Base-by-base conservation (phyloP, 805 yeast genomes). In the Ogataea corticis region DNA sequence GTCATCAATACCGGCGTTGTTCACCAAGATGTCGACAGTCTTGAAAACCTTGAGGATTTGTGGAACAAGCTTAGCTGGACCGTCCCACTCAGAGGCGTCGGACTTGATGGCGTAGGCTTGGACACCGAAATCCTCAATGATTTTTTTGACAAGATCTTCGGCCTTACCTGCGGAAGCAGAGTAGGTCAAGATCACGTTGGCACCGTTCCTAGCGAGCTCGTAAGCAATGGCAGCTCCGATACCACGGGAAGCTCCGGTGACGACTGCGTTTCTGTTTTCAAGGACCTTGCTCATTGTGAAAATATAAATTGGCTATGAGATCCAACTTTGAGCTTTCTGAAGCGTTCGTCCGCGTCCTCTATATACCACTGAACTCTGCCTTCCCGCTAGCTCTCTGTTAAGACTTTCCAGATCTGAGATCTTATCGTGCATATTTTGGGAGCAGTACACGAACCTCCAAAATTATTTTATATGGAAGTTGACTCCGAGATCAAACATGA, bases 1-100 rank as follows among this genome's bases (percentile, higher is more conserved):
- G 34, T 50, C 50, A 28, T 45, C 51, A 14, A 43, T 36, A 32
- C 57, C 59, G n/a, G 59, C 59, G 33, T 51, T 53, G 38, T 54
- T 52, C n/a, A 53, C 47, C 21, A 55, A 18, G 13, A 50, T 49
- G 41, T 55, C 59, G 23, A 52, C 41, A 7, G 49, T 27, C 28
- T 41, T 31, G 38, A 37, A 48, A 11, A 25, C 17, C 31, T 41
- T 33, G n/a, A 23, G n/a, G 15, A 52, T 48, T 23, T 45, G 43
- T 15, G 36, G 36, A 9, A 49, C 41, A 10, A 52, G 30, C 9
- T 23, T 29, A n/a, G 41, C 35, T 14, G 40, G 41, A 3, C 50
- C 41, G 13, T 39, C 49, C 15, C 23, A 31, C 15, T 49, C 36
- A 0, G 33, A n/a, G 9, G 49, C 51, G 25, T 47, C 47, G 9